Base-by-base conservation (phyloP, 768 basidiomycete genomes). In the Russula virescens region DNA sequence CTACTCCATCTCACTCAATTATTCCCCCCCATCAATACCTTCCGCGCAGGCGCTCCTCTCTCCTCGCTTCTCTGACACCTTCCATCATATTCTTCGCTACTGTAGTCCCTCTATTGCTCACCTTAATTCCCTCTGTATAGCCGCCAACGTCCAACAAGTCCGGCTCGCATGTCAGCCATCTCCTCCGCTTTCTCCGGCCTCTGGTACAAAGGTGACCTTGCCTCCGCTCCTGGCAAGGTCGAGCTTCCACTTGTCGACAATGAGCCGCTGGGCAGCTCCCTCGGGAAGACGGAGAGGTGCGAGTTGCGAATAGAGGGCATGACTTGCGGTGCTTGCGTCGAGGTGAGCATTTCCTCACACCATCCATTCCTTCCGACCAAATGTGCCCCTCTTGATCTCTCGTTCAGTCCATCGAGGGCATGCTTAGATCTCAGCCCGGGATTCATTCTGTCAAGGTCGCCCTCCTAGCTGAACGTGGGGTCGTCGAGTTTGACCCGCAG, bases 381-480 rank as follows among this genome's bases (percentile, higher is more conserved):
- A n/a, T 48, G 11, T 21, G 5, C 45, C 28, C 19, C 11, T 13
- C 45, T 21, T 28, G 14, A 62, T 53, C 35, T 14, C 21, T 16
- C n/a, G 0, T 46, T 23, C 65, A 92, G 88, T 84, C 89, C 16
- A 94, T 95, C 60, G 94, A 96, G 72, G 84, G 86, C 45, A 88
- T 89, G 79, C 81, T 96, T 23, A 79, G 86, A 69, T 79, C 78
- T 19, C 91, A 95, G 72, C 76, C 84, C n/a, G 97, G 97, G n/a
- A 94, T 99, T 55, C 76, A 85, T 64, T 90, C 88, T 13, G 76
- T 97, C 64, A 93, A 94, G 71, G 94, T 99, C n/a, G 95, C 95
- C 25, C 81, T 99, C n/a, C 81, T 99, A 26, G 93, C 97, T 14
- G 96, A 99, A 73, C 86, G 96, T 16, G 96, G 87, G 4, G 81